Percentiles rank a stretch among this genome's conserved stretches.
phyloP scores from a whole-genome alignment of 129 eudicot genomes.

The Flaveria trinervia region DNA sequence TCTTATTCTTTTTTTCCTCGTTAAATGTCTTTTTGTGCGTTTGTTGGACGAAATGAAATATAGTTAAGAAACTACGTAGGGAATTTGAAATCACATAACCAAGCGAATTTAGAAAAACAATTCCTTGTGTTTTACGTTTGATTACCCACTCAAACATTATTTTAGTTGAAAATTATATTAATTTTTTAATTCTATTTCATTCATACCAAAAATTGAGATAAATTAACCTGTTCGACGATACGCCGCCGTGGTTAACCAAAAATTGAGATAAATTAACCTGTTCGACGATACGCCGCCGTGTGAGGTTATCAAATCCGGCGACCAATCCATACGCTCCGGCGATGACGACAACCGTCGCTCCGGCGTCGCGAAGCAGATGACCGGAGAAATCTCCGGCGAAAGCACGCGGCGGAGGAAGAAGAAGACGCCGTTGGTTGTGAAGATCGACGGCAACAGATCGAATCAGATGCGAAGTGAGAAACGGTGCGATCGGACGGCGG shows the following conservation, averaged over 20 bases:
- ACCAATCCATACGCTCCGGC: conserved; percentile 76
- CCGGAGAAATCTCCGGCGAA: conserved; percentile 23
- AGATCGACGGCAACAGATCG: background rate
- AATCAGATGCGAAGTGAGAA: background rate
- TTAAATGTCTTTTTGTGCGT: too few species aligned
- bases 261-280: conserved; percentile 41
- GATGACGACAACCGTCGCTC: conserved; percentile 60
- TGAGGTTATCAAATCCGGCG: conserved; percentile 64
- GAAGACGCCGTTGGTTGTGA: conserved; percentile 27
- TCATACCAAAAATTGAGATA: too few species aligned
- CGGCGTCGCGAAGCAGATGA: conserved; percentile 61
- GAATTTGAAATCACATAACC: too few species aligned
- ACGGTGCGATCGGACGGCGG: background rate
- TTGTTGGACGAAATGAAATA: too few species aligned
- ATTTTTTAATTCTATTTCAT: too few species aligned
- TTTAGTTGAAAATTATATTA: too few species aligned
- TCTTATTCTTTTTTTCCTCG: too few species aligned
- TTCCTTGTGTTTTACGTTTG: too few species aligned
- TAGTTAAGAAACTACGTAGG: too few species aligned
- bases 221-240: conserved; percentile 62
- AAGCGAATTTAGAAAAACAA: too few species aligned
- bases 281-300: conserved; percentile 56
- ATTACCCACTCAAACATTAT: too few species aligned
- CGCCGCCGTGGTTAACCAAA: conserved; percentile 26
- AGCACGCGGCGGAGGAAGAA: conserved; percentile 30